Percentiles rank a stretch among this genome's conserved stretches.
These are phyloP conservation scores for Rhizopogon salebrosus DNA, from an alignment of 768 basidiomycete species.

Conservation along the genomic window DNA sequence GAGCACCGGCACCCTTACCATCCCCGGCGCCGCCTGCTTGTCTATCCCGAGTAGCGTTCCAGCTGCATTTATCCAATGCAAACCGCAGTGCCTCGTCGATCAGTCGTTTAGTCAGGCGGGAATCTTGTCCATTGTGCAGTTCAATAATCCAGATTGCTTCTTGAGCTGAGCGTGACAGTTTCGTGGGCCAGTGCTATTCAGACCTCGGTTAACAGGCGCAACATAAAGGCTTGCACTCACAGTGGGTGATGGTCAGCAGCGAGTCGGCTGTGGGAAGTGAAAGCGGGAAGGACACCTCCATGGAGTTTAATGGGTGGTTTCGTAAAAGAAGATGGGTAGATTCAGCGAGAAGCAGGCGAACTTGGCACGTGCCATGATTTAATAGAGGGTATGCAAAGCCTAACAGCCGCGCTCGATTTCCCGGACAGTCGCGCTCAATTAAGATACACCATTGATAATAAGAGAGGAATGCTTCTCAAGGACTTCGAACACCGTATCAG, in stretches of 20 bases:
- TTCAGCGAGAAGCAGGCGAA: too few species aligned
- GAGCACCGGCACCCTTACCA: conserved; percentile 51
- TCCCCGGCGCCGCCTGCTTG: conserved; percentile 34
- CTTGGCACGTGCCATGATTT: too few species aligned
- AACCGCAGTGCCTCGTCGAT: conserved; percentile 59
- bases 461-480: too few species aligned
- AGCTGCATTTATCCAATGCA: conserved; percentile 68
- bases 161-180: conserved; percentile 45
- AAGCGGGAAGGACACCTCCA: conserved; percentile 30
- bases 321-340: too few species aligned
- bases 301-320: too few species aligned
- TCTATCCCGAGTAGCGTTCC: conserved; percentile 44
- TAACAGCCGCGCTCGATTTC: too few species aligned
- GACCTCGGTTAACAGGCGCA: neutral
- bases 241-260: conserved; percentile 63
- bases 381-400: too few species aligned
- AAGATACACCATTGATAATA: too few species aligned
- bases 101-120: conserved; percentile 55
- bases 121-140: conserved; percentile 74
- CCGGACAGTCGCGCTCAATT: too few species aligned
- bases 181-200: neutral
- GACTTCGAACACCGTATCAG: too few species aligned
- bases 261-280: conserved; percentile 46
- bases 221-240: conserved; percentile 32
- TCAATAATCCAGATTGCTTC: conserved; percentile 71